Evolutionary conservation across 352 stramenopile genomes (phyloP), one percentile per base, ranked within the genome.

Genomic region (Nothophytophthora sp.): DNA sequence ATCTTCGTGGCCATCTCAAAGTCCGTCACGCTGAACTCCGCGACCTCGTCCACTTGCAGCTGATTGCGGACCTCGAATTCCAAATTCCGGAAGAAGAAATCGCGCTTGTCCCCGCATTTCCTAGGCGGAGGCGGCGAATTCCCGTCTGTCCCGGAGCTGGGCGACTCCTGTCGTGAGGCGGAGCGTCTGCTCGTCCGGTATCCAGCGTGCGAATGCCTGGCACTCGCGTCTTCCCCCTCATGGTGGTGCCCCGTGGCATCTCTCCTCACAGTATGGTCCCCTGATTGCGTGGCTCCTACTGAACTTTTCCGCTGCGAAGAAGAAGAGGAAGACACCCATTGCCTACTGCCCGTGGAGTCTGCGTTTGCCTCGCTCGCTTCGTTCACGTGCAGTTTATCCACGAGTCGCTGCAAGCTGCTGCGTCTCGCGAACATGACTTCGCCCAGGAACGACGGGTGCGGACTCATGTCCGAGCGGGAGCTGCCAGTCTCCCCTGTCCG

Each of bases 71-170:
- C 64, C n/a, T 86, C 77, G 12, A 75, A 86, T 6, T 86, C 58
- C 35, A 93, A 55, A 27, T 89, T 86, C 2, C 83, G 73, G 43
- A 93, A 93, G 52, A 93, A 88, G 50, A 91, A 93, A 44, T 91
- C 80, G 32, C 83, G 78, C 57, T 93, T 93, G 62, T 93, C 82
- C 9, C 78, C 79, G 52, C 80, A 89, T 42, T 90, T 90, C 27
- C 38, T 60, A 29, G 48, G 48, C 8, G 60, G 62, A 1, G 63
- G 15, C 20, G 30, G 33, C 22, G 29, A 20, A n/a, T 45, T 38
- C n/a, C 50, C 45, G 10, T 32, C 20, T 25, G 38, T 59, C 11
- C 46, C 50, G 10, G 25, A 47, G 15, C 5, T 25, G 12, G 66
- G 58, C 2, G 62, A 66, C 11, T 69, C 62, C 34, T 54, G 48